These are phyloP conservation scores for Chenopodium album DNA, from an alignment of 148 eudicot species.

Conservation along the genomic window DNA sequence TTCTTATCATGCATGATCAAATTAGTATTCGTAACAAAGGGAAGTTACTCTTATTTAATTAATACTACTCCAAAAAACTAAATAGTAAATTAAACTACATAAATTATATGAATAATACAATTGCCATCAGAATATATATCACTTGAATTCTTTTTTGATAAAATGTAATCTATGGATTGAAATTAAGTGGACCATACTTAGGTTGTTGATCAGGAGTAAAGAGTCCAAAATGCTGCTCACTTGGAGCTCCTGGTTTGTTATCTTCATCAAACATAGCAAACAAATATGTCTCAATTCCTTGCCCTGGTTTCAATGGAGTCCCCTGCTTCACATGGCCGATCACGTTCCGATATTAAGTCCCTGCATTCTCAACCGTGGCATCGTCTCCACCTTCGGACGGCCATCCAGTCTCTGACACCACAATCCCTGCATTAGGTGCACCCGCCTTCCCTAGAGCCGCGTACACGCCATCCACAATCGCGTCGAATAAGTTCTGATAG, in stretches of 20 bases:
- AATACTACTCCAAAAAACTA: too few species aligned
- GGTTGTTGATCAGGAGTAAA: slow-evolving; percentile 1
- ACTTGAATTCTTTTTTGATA: too few species aligned
- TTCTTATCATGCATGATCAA: too few species aligned
- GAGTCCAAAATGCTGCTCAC: slow-evolving; percentile 12
- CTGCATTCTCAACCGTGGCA: slow-evolving; percentile 5
- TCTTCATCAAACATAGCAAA: slow-evolving; percentile 19
- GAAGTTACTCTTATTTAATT: too few species aligned
- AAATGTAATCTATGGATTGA: background rate
- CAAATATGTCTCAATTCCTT: slow-evolving; percentile 15
- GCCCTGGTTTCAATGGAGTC: background rate
- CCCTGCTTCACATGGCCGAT: background rate
- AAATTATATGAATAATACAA: too few species aligned
- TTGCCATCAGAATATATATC: too few species aligned
- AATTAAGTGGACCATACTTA: slow-evolving; percentile 10
- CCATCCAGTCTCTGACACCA: slow-evolving; percentile 9
- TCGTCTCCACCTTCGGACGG: background rate
- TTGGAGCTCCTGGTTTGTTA: background rate
- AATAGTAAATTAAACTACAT: too few species aligned
- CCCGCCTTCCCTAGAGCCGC: slow-evolving; percentile 20
- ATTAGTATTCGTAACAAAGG: too few species aligned
- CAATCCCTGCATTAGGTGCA: background rate
- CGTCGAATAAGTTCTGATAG: slow-evolving; percentile 43
- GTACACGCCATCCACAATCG: slow-evolving; percentile 29
- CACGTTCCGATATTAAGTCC: background rate